These are phyloP conservation scores for Luffa acutangula DNA, from an alignment of 306 rosid species.

Conservation along the genomic window DNA sequence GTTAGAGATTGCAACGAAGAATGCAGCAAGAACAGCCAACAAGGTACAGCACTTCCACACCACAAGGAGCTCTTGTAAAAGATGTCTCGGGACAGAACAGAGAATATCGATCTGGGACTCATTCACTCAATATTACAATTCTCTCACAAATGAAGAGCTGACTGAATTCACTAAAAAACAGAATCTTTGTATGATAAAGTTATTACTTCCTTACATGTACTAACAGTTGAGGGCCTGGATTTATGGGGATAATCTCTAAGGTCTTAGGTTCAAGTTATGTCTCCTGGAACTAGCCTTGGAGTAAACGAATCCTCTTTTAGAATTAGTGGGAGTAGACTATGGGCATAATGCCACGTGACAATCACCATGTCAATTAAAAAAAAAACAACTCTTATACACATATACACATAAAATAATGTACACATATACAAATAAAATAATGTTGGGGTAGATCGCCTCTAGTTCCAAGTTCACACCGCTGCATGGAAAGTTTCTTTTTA, in stretches of 20 bases:
- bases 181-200: neutral
- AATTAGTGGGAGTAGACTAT: neutral
- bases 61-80: neutral
- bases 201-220: neutral
- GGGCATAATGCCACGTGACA: neutral
- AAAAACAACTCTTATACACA: neutral
- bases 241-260: no score
- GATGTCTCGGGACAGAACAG: neutral
- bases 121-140: neutral
- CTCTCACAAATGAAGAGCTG: neutral
- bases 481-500: no score
- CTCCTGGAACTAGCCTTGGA: no score
- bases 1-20: neutral
- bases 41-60: neutral
- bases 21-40: neutral
- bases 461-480: no score
- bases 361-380: no score
- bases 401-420: neutral
- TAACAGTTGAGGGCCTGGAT: neutral
- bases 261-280: no score
- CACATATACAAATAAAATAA: neutral
- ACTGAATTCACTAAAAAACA: neutral
- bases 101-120: neutral
- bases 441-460: neutral
- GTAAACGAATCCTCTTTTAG: no score